Conservation (phyloP, 139 green algal genomes). For the Pleodorina starrii region DNA sequence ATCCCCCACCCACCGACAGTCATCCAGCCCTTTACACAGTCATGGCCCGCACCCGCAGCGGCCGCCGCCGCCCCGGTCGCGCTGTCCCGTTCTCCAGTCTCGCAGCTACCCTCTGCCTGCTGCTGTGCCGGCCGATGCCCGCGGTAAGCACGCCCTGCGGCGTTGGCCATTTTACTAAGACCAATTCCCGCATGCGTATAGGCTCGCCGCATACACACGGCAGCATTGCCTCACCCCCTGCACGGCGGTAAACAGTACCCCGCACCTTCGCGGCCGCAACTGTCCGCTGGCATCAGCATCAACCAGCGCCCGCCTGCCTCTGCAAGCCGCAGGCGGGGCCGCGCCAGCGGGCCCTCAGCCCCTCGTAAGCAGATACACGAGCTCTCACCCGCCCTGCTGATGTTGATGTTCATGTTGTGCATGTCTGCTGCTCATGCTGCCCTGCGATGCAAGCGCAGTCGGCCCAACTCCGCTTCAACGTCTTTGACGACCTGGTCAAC, state of each 20-base stretch:
- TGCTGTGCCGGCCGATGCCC: not conserved
- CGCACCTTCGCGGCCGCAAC: not conserved
- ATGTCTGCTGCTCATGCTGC: not conserved
- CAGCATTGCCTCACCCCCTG: too few relatives aligned
- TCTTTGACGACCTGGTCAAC: not conserved
- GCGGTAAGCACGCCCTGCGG: not conserved
- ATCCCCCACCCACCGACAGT: not conserved
- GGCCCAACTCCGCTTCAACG: not conserved
- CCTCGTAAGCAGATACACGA: not conserved
- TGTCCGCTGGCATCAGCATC: not conserved
- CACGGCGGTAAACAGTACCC: too few relatives aligned
- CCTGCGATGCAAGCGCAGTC: not conserved
- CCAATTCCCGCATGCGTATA: not conserved
- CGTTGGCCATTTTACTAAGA: not conserved
- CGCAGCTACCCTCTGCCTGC: not conserved
- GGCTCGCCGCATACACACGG: too few relatives aligned
- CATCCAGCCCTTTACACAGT: too few relatives aligned
- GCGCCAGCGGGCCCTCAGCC: not conserved
- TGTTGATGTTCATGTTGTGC: not conserved
- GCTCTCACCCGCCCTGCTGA: not conserved
- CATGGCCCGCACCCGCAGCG: too few relatives aligned
- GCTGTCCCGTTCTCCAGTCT: not conserved
- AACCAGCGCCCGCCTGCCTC: not conserved
- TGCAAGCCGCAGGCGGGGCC: not conserved
- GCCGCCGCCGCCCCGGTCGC: not conserved